These are phyloP conservation scores for Knoxia roxburghii DNA, from an alignment of 257 asterid species.

Conservation along the genomic window DNA sequence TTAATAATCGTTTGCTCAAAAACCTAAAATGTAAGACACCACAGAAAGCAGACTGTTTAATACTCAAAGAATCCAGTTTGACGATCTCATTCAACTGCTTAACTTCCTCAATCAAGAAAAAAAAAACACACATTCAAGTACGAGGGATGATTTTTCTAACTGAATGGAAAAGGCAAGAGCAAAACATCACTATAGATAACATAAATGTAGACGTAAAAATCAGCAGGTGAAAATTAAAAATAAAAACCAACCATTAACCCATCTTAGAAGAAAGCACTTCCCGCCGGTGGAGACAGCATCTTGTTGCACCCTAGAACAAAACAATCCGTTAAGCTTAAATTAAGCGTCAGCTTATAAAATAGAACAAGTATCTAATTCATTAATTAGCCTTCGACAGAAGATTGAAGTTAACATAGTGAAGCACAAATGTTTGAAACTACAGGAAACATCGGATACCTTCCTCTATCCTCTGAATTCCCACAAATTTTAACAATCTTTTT, in stretches of 20 bases:
- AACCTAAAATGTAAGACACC: neutral
- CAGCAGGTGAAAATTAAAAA: neutral
- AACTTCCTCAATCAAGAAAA: neutral
- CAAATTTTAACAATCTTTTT: too few species aligned
- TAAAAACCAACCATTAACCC: constrained; percentile 81
- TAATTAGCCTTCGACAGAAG: too few species aligned
- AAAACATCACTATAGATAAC: neutral
- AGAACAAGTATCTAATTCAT: neutral
- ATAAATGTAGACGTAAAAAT: neutral
- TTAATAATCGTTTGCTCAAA: neutral
- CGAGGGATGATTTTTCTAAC: neutral
- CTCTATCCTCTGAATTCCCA: too few species aligned
- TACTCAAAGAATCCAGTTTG: neutral
- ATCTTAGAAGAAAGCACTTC: constrained; percentile 62
- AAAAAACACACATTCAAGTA: neutral
- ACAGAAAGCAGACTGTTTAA: neutral
- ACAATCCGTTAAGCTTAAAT: constrained; percentile 1
- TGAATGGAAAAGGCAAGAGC: neutral
- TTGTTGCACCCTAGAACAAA: constrained; percentile 77
- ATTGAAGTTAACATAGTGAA: neutral
- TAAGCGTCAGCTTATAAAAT: neutral
- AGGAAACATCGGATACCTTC: too few species aligned
- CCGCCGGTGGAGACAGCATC: constrained; percentile 91
- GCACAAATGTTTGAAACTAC: too few species aligned
- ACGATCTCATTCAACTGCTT: neutral